Evolutionary conservation across 306 rosid species (phyloP).

Genomic region (Cicer bijugum): DNA sequence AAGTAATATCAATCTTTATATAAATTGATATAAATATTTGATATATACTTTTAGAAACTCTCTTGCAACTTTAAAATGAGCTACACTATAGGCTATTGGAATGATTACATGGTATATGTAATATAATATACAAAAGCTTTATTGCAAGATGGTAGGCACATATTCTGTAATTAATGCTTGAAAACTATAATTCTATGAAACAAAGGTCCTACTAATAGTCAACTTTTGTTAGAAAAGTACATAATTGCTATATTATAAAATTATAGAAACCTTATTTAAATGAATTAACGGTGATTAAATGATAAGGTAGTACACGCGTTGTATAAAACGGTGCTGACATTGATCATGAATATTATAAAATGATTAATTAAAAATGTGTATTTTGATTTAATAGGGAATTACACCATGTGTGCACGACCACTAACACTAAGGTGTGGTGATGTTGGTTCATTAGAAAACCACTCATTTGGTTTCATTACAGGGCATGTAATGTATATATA

Average conservation of each 20-base stretch:
- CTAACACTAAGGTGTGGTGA: slow-evolving; percentile 18
- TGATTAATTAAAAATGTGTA: slow-evolving; percentile 36
- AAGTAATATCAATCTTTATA: no score
- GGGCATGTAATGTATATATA: slow-evolving; percentile 9
- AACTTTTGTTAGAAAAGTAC: slow-evolving; percentile 42
- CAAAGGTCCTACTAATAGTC: slow-evolving; percentile 46
- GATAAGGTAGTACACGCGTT: slow-evolving; percentile 46
- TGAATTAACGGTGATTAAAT: slow-evolving; percentile 38
- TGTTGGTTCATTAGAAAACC: slow-evolving; percentile 36
- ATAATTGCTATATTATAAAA: slow-evolving; percentile 3
- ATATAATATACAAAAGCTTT: slow-evolving; percentile 26
- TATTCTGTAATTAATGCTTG: slow-evolving; percentile 37
- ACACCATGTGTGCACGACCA: slow-evolving; percentile 21
- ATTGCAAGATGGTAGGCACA: slow-evolving; percentile 51
- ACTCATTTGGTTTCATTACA: slow-evolving; percentile 30
- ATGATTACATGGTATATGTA: slow-evolving; percentile 42
- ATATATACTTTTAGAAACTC: not conserved
- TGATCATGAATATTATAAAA: slow-evolving; percentile 34
- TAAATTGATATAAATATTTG: not conserved
- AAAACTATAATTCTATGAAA: slow-evolving; percentile 37
- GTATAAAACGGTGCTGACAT: slow-evolving; percentile 48
- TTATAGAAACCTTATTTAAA: not conserved
- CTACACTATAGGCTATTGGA: slow-evolving; percentile 33
- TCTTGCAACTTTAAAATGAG: not conserved
- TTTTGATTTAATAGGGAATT: slow-evolving; percentile 9